These are phyloP conservation scores for Nakataea oryzae DNA, from an alignment of 2,329 filamentous ascomycete species.

Conservation along the genomic window DNA sequence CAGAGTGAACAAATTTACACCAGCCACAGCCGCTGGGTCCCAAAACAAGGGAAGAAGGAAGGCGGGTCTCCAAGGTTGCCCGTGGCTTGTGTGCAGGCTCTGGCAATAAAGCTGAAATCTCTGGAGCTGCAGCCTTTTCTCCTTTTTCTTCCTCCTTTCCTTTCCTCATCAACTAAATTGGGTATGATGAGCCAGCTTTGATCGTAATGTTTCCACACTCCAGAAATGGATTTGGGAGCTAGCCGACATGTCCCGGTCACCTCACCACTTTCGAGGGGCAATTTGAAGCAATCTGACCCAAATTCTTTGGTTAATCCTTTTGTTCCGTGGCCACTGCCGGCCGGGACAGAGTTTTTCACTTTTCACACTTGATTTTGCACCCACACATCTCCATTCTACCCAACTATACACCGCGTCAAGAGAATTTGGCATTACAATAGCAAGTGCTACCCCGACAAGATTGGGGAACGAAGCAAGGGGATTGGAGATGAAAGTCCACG, in stretches of 20 bases:
- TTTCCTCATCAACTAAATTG: constrained; percentile 65
- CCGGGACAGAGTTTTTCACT: constrained; percentile 4
- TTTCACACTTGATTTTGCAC: background rate
- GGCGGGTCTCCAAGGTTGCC: background rate
- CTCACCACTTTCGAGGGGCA: constrained; percentile 54
- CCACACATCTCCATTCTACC: background rate
- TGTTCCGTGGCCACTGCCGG: constrained; percentile 7
- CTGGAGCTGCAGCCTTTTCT: constrained; percentile 4
- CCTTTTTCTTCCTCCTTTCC: constrained; percentile 20
- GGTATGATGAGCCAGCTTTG: constrained; percentile 63
- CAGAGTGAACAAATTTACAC: background rate
- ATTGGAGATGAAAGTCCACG: no score
- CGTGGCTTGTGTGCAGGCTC: background rate
- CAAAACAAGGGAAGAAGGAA: background rate
- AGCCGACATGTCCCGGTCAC: constrained; percentile 57
- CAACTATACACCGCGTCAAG: background rate
- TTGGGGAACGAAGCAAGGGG: no score
- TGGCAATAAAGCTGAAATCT: background rate
- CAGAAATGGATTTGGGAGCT: constrained; percentile 31
- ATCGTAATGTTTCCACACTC: constrained; percentile 43
- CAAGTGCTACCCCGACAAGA: no score
- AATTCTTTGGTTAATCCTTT: constrained; percentile 25
- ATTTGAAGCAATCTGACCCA: constrained; percentile 57
- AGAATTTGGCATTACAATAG: background rate
- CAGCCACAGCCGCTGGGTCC: background rate